Base-by-base conservation (phyloP, 352 stramenopile species). In the Phytophthora sojae region DNA sequence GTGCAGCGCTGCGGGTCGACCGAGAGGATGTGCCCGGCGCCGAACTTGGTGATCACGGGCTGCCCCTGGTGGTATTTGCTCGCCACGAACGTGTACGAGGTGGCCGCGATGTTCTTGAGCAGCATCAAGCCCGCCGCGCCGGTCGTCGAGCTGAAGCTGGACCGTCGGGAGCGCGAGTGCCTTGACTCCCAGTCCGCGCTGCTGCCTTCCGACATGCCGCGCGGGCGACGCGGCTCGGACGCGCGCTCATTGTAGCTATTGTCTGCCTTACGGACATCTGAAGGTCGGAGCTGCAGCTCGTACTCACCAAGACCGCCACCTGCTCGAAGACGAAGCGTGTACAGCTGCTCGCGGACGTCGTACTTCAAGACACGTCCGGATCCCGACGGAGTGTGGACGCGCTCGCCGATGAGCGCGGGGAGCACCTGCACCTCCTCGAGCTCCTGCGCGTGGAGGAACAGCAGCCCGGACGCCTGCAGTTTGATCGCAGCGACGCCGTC, bases 11-110 rank as follows among this genome's bases (percentile, higher is more conserved):
- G 76, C 37, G 84, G 71, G 58, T 92, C 79, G 35, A 92, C 64
- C 21, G 81, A 77, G 4, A 85, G 67, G 61, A 95, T 92, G 32
- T 75, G 77, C 12, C 85, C 87, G 3, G 82, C 69, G 30, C 87
- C 87, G 53, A 84, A 92, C 47, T 82, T 85, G 35, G 87, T 93
- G 61, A 93, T 79, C 57, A 95, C 87, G 29, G 75, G 89, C 76
- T 92, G 83, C 23, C 87, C 87, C 11, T 90, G 77, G 61, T 89
- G 83, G 64, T 90, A 92, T 56, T 85, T 88, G 71, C 83, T 93
- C 4, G 85, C 84, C 15, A 93, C 69, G 49, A 87, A 90, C 32
- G 84, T 77, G 45, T 80, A 85, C 30, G 86, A 93, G 2, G 85
- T 92, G 39, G 74, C 82, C 9, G 82, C 87, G 62, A 93, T 79